Evolutionary conservation across 2,329 filamentous ascomycete species (phyloP).

Genomic region (Phaeosphaeria sp.): DNA sequence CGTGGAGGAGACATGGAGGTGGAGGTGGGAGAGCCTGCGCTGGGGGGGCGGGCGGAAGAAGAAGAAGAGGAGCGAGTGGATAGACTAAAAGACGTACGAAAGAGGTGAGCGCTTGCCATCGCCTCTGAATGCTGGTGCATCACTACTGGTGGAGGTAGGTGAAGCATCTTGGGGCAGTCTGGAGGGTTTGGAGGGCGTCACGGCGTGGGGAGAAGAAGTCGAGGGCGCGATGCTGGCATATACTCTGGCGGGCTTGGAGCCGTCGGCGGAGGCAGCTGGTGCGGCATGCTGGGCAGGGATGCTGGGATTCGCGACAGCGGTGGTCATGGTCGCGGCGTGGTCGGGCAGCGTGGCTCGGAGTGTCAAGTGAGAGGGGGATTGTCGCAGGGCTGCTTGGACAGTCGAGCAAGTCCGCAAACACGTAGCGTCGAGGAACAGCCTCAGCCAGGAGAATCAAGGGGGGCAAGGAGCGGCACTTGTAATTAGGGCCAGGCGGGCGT

Average conservation of each 20-base stretch:
- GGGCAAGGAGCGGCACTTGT: slow-evolving; percentile 4
- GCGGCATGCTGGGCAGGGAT: slow-evolving; percentile 48
- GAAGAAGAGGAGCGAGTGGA: slow-evolving; percentile 34
- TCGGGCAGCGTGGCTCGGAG: slow-evolving; percentile 13
- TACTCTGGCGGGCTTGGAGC: slow-evolving; percentile 48
- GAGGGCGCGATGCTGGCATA: slow-evolving; percentile 55
- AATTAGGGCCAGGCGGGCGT: neutral
- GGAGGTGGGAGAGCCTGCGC: slow-evolving; percentile 27
- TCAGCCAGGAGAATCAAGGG: slow-evolving; percentile 21
- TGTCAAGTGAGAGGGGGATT: slow-evolving; percentile 23
- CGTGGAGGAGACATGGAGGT: slow-evolving; percentile 38
- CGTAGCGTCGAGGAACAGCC: slow-evolving; percentile 42
- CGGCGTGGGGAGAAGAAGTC: slow-evolving; percentile 47
- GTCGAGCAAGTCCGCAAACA: slow-evolving; percentile 37
- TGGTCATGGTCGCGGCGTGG: slow-evolving; percentile 51
- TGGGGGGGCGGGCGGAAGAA: slow-evolving; percentile 33
- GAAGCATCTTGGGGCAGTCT: slow-evolving; percentile 48
- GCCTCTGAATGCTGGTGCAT: slow-evolving; percentile 45
- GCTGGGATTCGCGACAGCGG: slow-evolving; percentile 53
- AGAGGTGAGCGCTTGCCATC: slow-evolving; percentile 62
- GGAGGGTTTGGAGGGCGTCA: slow-evolving; percentile 47
- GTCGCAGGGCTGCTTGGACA: slow-evolving; percentile 38
- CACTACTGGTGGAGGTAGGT: slow-evolving; percentile 48
- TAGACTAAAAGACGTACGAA: slow-evolving; percentile 53
- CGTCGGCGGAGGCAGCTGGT: slow-evolving; percentile 41